Evolutionary conservation across 139 green algal species (phyloP), one percentile per base, ranked within the genome.

Genomic region (Micractinium conductrix): DNA sequence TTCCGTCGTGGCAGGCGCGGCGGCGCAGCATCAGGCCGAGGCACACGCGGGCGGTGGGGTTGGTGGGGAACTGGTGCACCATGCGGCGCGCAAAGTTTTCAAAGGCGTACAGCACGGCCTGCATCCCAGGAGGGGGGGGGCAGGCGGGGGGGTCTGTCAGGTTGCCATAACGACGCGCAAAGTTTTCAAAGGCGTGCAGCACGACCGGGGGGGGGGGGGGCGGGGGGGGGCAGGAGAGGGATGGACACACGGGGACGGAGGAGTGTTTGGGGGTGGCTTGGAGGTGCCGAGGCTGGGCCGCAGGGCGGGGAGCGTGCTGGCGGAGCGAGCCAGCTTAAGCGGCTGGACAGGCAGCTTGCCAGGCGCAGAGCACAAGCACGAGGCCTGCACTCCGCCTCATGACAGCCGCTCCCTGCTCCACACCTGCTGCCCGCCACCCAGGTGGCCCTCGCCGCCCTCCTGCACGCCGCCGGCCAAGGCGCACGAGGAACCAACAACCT

Each of bases 1-100:
- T 86, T 71, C 81, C 81, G 55, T 81, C 73, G 43, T 72, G 53
- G 53, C 48, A 81, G 42, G 81, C 81, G n/a, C 88, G 87, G 30
- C 91, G 82, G 43, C 91, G 82, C 81, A 93, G 82, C 70, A 91
- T 90, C 24, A 93, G 89, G 37, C 85, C 87, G 16, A 93, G 73
- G n/a, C 86, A 85, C 26, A 93, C 91, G 7, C 37, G 71, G 6
- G 89, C 81, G 19, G 87, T 86, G 22, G 87, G 82, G 75, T 87
- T 79, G 55, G 81, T 89, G 72, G 87, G 87, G 69, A 87, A 90
- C 65, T 87, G 85, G 74, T 91, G 87, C 67, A 90, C 69, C 58
- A 91, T 78, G 24, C 87, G 78, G 24, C 73, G 73, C 30, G 85
- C 68, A 73, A 91, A 87, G 62, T 87, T 90, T 35, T 87, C 87